These are phyloP conservation scores for Backusella sp. DNA, from an alignment of 192 early-diverging fungal species.

Conservation along the genomic window DNA sequence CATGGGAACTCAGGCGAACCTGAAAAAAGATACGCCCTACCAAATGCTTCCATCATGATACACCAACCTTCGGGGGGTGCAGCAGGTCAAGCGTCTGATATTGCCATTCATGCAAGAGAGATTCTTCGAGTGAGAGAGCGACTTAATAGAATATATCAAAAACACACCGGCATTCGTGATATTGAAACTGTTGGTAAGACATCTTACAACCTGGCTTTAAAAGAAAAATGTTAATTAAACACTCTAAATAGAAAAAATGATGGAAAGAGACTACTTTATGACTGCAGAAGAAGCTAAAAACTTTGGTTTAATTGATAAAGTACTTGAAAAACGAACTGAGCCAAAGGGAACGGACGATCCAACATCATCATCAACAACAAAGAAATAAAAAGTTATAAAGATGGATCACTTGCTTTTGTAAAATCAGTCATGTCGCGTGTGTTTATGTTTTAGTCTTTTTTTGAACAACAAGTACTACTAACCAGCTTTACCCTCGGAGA, in stretches of 20 bases:
- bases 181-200: conserved; percentile 75
- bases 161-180: conserved; percentile 79
- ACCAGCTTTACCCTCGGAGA: too few species aligned
- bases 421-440: conserved; percentile 97
- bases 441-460: conserved; percentile 50
- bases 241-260: conserved; percentile 64
- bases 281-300: conserved; percentile 82
- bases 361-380: background rate
- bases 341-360: conserved; percentile 12
- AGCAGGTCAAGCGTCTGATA: conserved; percentile 91
- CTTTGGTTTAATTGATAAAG: conserved; percentile 91
- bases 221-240: too few species aligned
- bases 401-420: conserved; percentile 58
- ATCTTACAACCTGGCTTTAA: too few species aligned
- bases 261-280: conserved; percentile 98
- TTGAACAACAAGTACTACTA: conserved; percentile 17
- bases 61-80: conserved; percentile 98
- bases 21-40: conserved; percentile 83
- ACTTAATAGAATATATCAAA: conserved; percentile 83
- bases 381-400: conserved; percentile 17
- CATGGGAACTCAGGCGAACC: conserved; percentile 55
- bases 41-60: conserved; percentile 94
- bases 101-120: conserved; percentile 96
- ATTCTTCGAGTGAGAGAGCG: conserved; percentile 84
- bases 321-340: conserved; percentile 68